Evolutionary conservation across 371 early-diverging fungal species (phyloP).

Genomic region (Massospora cicadina): DNA sequence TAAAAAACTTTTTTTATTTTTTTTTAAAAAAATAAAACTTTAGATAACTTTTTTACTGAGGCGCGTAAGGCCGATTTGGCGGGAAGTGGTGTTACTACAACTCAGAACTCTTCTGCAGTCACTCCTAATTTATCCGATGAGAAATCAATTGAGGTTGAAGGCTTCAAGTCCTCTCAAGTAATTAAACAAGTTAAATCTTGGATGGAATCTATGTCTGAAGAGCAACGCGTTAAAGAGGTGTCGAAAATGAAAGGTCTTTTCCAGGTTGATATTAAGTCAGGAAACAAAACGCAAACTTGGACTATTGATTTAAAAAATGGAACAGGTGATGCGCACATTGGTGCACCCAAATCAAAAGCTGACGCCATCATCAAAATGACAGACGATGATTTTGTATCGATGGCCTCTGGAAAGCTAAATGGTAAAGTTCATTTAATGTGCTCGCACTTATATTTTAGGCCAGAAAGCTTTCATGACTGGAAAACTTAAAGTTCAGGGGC

Average conservation of each 20-base stretch:
- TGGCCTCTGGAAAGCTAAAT: background rate
- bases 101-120: background rate
- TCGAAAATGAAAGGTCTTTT: conserved; percentile 1
- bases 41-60: background rate
- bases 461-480: conserved; percentile 71
- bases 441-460: conserved; percentile 14
- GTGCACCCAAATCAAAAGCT: background rate
- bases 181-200: conserved; percentile 4
- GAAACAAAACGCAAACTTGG: background rate
- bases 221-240: background rate
- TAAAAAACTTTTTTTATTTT: background rate
- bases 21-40: background rate
- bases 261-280: conserved; percentile 3
- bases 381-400: background rate
- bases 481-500: conserved; percentile 72
- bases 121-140: too few species aligned
- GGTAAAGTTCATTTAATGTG: conserved; percentile 1
- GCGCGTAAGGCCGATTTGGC: background rate
- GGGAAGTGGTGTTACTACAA: background rate
- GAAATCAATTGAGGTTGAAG: conserved; percentile 2
- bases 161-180: conserved; percentile 1
- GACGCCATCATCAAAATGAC: background rate
- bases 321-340: background rate
- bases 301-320: conserved; percentile 4
- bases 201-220: background rate